A percentile compares a stretch with the other conserved stretches of the same genome.
Conservation (phyloP, 805 yeast species). For the Wickerhamomyces sydowiorum region DNA sequence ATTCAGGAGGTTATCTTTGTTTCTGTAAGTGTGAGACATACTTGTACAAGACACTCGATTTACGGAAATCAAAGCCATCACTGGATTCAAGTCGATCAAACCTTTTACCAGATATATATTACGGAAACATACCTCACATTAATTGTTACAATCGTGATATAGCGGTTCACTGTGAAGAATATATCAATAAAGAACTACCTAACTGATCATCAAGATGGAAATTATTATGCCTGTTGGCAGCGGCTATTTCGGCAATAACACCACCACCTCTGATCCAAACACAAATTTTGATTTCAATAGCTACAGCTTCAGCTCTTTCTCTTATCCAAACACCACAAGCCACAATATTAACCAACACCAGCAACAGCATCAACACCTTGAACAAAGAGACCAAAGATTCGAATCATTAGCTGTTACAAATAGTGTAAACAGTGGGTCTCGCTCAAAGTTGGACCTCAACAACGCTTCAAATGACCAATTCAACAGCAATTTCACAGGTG, state of each 20-base stretch:
- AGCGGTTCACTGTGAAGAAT: too few relatives aligned
- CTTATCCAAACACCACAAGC: background rate
- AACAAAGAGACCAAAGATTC: too few relatives aligned
- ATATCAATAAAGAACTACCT: background rate
- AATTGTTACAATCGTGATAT: too few relatives aligned
- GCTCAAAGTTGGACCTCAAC: too few relatives aligned
- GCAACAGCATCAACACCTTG: background rate
- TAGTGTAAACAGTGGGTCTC: too few relatives aligned
- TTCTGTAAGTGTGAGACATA: too few relatives aligned
- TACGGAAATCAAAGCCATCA: too few relatives aligned
- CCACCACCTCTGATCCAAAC: background rate
- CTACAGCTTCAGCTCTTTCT: background rate
- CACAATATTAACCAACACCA: background rate
- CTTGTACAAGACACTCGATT: background rate
- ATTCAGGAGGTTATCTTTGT: too few relatives aligned
- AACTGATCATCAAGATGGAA: background rate
- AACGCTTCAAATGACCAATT: background rate
- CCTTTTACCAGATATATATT: too few relatives aligned
- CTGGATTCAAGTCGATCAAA: too few relatives aligned
- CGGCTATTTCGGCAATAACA: background rate
- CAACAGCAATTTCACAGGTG: background rate
- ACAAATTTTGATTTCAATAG: background rate
- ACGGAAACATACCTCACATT: background rate
- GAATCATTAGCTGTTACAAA: too few relatives aligned
- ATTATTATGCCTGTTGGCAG: background rate